Evolutionary conservation across 371 early-diverging fungal genomes (phyloP).

Genomic region (Mucor sp.): DNA sequence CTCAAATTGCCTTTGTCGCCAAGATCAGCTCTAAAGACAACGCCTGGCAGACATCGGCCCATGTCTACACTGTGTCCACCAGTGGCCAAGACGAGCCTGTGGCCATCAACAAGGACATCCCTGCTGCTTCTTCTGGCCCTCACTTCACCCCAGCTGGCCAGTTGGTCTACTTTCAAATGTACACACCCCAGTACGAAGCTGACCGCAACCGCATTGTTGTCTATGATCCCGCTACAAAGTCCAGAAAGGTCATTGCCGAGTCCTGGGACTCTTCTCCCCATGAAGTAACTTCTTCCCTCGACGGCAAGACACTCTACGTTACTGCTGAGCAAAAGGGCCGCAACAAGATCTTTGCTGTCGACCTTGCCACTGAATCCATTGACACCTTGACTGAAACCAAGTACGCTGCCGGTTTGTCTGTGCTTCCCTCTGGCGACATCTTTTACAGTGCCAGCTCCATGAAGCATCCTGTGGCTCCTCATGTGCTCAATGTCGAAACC

Average conservation of each 20-base stretch:
- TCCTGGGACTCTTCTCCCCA: constrained; percentile 73
- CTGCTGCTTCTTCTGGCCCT: constrained; percentile 69
- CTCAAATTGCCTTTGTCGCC: constrained; percentile 70
- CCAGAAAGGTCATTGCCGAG: constrained; percentile 40
- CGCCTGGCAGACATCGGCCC: constrained; percentile 80
- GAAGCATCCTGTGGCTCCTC: constrained; percentile 50
- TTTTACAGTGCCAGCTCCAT: constrained; percentile 50
- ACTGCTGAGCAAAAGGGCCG: constrained; percentile 67
- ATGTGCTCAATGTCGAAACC: constrained; percentile 33
- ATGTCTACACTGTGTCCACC: constrained; percentile 69
- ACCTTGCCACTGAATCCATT: constrained; percentile 47
- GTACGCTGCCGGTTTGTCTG: constrained; percentile 42
- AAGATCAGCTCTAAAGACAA: constrained; percentile 64
- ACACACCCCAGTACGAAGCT: constrained; percentile 70
- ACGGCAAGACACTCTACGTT: constrained; percentile 51
- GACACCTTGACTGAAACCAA: constrained; percentile 57
- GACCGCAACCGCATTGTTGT: constrained; percentile 75
- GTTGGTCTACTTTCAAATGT: constrained; percentile 82
- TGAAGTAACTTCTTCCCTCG: constrained; percentile 56
- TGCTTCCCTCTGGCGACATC: constrained; percentile 41
- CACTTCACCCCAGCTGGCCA: constrained; percentile 65
- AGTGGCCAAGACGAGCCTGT: constrained; percentile 42
- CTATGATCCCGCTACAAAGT: constrained; percentile 50
- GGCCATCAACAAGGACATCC: constrained; percentile 58
- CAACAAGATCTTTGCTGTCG: constrained; percentile 56